Percentiles rank a stretch among this genome's conserved stretches.
Conservation (phyloP, 23 red algal genomes). For the Gracilaria vermiculophylla region DNA sequence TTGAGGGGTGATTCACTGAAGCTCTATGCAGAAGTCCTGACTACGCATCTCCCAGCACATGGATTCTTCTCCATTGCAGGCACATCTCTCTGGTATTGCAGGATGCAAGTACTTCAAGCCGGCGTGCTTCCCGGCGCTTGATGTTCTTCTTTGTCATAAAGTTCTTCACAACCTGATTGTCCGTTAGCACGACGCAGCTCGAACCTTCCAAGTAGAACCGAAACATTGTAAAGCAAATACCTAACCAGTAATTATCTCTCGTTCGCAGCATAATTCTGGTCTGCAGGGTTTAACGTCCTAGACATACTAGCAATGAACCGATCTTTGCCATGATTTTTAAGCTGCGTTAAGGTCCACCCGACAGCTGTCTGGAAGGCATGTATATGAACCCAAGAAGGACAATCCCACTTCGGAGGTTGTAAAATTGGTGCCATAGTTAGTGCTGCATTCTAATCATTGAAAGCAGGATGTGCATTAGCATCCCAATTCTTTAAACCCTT, state of each 20-base stretch:
- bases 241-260: neutral
- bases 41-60: neutral
- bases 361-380: neutral
- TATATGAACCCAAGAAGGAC: neutral
- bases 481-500: too few relatives aligned
- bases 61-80: neutral
- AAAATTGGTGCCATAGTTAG: neutral
- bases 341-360: neutral
- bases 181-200: neutral
- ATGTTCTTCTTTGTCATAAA: neutral
- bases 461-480: neutral
- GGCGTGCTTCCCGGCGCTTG: neutral
- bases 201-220: neutral
- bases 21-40: neutral
- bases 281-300: neutral
- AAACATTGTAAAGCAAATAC: neutral
- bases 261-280: neutral
- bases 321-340: neutral
- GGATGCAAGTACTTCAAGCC: neutral
- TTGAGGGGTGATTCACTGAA: neutral
- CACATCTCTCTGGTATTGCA: neutral
- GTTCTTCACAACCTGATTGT: neutral
- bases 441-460: neutral
- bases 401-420: neutral
- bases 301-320: neutral